Evolutionary conservation across 805 yeast species (phyloP), one percentile per base, ranked within the genome.

Genomic region (Myxozyma udenii): DNA sequence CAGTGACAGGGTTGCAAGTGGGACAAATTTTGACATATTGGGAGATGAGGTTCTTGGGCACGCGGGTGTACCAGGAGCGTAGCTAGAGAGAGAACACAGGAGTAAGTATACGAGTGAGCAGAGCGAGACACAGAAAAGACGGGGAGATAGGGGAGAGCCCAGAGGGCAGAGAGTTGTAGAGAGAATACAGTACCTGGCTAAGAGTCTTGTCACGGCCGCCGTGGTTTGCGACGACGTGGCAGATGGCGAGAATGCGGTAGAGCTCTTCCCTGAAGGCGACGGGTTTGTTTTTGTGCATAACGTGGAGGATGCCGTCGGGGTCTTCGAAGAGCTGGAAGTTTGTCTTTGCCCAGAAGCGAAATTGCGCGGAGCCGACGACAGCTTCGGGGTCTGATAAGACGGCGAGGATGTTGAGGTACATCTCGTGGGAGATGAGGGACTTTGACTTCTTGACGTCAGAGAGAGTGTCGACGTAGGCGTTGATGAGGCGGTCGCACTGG

Each of bases 1-100:
- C 83, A 14, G 84, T 75, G 6, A 80, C 72, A 61, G 91, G 75
- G 42, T 50, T 44, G 47, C 60, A 55, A 3, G 59, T 54, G 19
- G 60, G 60, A 21, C 60, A 55, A 19, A 55, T 44, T 44, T 54
- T 54, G 50, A 55, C 40, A 18, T 55, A 55, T 45, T 54, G 58
- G 30, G 60, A 41, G 26, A 55, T 46, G 25, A 55, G 32, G 35
- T 53, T 54, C 46, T 55, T 55, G 41, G 60, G 60, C 16, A 55
- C 60, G 37, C 60, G 51, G 12, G 55, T 33, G 38, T 45, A 45
- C 59, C 59, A 54, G 21, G 24, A 44, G 28, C 58, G 55, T 21
- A 55, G 46, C 49, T 50, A 44, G 7, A 23, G 16, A 1, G 33
- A n/a, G n/a, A n/a, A n/a, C n/a, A n/a, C n/a, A 7, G 26, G 18